These are phyloP conservation scores for Thermoascus crustaceus DNA, from an alignment of 2,329 filamentous ascomycete species.

Conservation along the genomic window DNA sequence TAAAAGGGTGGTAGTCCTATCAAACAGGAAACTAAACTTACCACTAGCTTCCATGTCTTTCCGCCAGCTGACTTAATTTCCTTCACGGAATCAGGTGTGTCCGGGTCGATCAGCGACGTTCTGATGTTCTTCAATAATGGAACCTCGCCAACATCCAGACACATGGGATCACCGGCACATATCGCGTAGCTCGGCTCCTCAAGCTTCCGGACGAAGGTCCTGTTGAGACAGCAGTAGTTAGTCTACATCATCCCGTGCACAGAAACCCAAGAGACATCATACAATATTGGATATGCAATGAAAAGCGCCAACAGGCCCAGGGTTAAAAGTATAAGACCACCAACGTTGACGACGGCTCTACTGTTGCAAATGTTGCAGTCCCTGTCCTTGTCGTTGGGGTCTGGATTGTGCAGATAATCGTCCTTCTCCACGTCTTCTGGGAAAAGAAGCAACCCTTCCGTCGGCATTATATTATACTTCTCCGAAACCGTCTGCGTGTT, in stretches of 20 bases:
- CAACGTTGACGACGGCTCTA: conserved; percentile 57
- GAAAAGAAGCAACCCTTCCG: conserved; percentile 57
- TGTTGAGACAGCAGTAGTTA: conserved; percentile 23
- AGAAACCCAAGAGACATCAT: conserved; percentile 24
- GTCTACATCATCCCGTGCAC: conserved; percentile 1
- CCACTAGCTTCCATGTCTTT: conserved; percentile 54
- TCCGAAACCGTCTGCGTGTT: conserved; percentile 67
- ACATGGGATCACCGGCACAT: conserved; percentile 35
- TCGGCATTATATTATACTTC: conserved; percentile 65
- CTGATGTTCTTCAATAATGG: conserved; percentile 54
- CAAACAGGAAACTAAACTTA: conserved; percentile 24
- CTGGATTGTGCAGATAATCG: conserved; percentile 63
- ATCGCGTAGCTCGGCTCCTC: conserved; percentile 22
- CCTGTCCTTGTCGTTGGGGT: conserved; percentile 53
- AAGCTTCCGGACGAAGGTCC: conserved; percentile 49
- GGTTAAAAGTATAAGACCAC: conserved; percentile 52
- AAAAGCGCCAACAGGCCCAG: conserved; percentile 57
- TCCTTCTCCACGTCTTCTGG: conserved; percentile 68
- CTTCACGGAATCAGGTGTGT: conserved; percentile 53
- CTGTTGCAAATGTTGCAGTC: conserved; percentile 59
- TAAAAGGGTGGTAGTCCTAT: background rate
- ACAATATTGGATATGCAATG: conserved; percentile 63
- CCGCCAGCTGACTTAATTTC: conserved; percentile 52
- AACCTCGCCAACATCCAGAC: conserved; percentile 43
- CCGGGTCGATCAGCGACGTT: conserved; percentile 55